phyloP scores from a whole-genome alignment of 2,329 filamentous ascomycete species.

The Aspergillus uvarum region DNA sequence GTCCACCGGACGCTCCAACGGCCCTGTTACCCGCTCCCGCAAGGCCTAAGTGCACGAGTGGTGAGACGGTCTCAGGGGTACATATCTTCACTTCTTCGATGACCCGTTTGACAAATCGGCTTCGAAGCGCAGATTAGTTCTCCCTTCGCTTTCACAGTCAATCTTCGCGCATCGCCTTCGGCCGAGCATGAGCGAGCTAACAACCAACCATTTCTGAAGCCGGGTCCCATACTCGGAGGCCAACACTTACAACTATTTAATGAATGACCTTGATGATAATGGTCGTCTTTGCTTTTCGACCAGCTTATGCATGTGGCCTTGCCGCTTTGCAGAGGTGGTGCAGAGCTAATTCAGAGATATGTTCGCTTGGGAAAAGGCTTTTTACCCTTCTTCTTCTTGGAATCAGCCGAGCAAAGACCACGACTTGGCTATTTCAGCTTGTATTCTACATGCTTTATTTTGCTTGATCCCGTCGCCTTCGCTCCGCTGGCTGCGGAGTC shows the following conservation, averaged over 20 bases:
- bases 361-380: conserved; percentile 15
- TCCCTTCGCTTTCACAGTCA: neutral
- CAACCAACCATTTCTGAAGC: conserved; percentile 7
- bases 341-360: conserved; percentile 16
- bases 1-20: conserved; percentile 43
- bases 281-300: conserved; percentile 24
- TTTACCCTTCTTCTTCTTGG: conserved; percentile 12
- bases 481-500: conserved; percentile 1
- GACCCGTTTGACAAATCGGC: neutral
- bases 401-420: conserved; percentile 2
- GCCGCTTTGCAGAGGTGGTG: conserved; percentile 18
- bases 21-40: conserved; percentile 47
- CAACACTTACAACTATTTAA: conserved; percentile 27
- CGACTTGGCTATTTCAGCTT: conserved; percentile 13
- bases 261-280: conserved; percentile 31
- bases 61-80: neutral
- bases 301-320: conserved; percentile 23
- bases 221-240: conserved; percentile 12
- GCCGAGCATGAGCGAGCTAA: neutral
- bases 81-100: neutral
- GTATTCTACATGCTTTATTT: conserved; percentile 22
- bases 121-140: neutral
- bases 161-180: neutral
- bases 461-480: conserved; percentile 7
- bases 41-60: conserved; percentile 41